These are phyloP conservation scores for Clausena lansium DNA, from an alignment of 345 rosid genomes.

Conservation along the genomic window DNA sequence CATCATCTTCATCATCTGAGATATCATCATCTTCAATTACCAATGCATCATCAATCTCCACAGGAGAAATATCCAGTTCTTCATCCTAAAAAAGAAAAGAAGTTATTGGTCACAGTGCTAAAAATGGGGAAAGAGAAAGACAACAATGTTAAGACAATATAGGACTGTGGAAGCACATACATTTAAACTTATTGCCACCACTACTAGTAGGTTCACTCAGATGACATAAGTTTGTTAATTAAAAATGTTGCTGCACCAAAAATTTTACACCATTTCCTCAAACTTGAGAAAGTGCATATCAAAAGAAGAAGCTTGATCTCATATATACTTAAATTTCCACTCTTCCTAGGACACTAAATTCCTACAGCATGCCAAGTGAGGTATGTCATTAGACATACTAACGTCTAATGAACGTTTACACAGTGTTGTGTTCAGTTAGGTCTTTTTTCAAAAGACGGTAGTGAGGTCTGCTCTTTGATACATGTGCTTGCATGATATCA, in stretches of 20 bases:
- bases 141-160: background rate
- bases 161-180: conserved; percentile 11
- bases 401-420: background rate
- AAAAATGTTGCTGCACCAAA: background rate
- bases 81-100: conserved; percentile 64
- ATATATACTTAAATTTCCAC: too few relatives aligned
- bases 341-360: background rate
- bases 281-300: background rate
- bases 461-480: background rate
- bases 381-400: background rate
- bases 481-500: background rate
- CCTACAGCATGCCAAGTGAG: background rate
- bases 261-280: background rate
- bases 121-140: background rate
- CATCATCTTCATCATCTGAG: conserved; percentile 92
- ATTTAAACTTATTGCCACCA: conserved; percentile 11
- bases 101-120: background rate
- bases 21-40: conserved; percentile 98
- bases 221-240: background rate
- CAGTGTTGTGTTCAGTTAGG: background rate
- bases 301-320: too few relatives aligned
- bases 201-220: background rate
- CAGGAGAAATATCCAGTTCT: conserved; percentile 84
- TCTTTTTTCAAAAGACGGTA: too few relatives aligned
- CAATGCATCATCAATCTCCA: conserved; percentile 89